phyloP scores from a whole-genome alignment of 78 protist species.

The Chrysochromulina parva region DNA sequence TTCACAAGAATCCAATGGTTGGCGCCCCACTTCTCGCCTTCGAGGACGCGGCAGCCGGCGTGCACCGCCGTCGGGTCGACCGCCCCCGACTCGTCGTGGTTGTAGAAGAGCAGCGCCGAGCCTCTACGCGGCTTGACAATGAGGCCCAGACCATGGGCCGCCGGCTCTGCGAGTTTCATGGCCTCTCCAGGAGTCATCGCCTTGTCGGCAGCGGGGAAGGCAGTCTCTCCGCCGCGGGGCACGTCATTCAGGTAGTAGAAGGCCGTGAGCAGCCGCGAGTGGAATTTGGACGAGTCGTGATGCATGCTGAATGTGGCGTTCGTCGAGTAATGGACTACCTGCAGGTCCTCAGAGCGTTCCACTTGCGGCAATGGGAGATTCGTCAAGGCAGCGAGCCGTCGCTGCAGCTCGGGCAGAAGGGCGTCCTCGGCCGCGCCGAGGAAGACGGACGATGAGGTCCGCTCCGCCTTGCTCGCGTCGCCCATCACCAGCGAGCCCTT shows the following conservation, averaged over 20 bases:
- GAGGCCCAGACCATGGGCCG: background rate
- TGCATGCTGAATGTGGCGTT: background rate
- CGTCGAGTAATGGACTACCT: background rate
- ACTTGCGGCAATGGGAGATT: background rate
- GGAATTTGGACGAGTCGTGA: background rate
- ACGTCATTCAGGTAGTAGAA: background rate
- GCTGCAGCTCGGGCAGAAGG: background rate
- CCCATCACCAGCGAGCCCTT: background rate
- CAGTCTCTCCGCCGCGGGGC: background rate
- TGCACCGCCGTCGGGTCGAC: background rate
- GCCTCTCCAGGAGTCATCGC: background rate
- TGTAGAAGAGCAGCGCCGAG: background rate
- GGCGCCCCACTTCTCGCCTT: background rate
- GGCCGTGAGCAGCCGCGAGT: background rate
- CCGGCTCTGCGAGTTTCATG: background rate
- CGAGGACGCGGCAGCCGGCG: background rate
- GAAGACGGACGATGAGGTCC: background rate
- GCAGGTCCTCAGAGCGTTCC: background rate
- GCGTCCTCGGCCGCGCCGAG: background rate
- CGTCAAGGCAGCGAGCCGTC: background rate
- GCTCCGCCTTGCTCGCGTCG: background rate
- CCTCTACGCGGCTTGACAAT: background rate
- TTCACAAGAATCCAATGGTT: background rate
- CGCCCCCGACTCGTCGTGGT: background rate
- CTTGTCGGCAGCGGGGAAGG: background rate